Evolutionary conservation across 495 filamentous ascomycete genomes (phyloP), one percentile per base, ranked within the genome.

Genomic region (Penicilliopsis zonata): DNA sequence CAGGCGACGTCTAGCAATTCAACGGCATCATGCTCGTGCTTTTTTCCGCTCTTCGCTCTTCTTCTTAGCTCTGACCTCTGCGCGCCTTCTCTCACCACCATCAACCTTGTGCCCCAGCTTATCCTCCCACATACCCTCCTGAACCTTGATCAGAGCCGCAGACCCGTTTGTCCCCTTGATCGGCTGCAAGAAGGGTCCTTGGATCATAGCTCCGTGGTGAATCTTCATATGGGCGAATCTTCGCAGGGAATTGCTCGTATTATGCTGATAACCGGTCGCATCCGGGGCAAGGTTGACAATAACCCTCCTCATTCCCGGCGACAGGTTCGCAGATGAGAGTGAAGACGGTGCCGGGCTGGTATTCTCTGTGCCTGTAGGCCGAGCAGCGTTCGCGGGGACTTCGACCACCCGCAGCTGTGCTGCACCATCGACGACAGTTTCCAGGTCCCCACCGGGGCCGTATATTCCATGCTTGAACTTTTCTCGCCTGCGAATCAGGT

Each of bases 71-170:
- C 84, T 66, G 27, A 96, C 78, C 59, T 93, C 80, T 12, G 76
- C 78, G 57, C 71, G 76, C 53, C 92, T 74, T 52, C 90, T 73
- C 62, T 98, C 90, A 67, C 90, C 90, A 46, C 90, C 90, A 66
- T 98, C 90, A 38, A 95, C 72, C 74, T 96, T 98, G 28, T 73
- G 71, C 23, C 90, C 90, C 35, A 80, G 67, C 47, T 57, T 69
- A 40, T 82, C 64, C 60, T 92, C 86, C 86, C 87, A 94, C 67
- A 93, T 76, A 3, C 82, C 82, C 46, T 94, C 86, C 40, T 80
- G 75, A 5, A 80, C 70, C 33, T 61, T 63, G 29, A 94, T 62
- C 20, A 63, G 62, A 2, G 76, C 79, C 20, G 71, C 74, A 24
- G 59, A 62, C 1, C 73, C 77, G 27, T 69, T 50, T 9, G 55